These are phyloP conservation scores for Butyriboletus loyo DNA, from an alignment of 768 basidiomycete genomes.

Conservation along the genomic window DNA sequence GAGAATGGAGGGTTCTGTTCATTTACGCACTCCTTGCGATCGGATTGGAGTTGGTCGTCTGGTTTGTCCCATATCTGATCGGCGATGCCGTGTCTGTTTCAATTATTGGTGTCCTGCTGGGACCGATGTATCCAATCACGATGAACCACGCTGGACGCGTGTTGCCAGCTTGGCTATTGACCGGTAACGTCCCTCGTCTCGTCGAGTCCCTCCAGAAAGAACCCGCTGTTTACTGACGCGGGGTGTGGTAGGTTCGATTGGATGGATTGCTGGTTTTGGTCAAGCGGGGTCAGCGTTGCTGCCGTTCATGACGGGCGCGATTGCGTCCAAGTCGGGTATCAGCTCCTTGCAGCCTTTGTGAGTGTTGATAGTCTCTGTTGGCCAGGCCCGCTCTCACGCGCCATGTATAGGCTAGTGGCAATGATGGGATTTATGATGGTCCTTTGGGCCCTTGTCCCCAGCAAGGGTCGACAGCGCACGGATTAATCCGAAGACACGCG, in stretches of 20 bases:
- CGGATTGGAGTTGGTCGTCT: conserved; percentile 54
- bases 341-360: conserved; percentile 36
- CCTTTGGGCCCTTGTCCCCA: conserved; percentile 43
- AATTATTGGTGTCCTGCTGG: conserved; percentile 52
- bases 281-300: conserved; percentile 70
- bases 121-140: conserved; percentile 52
- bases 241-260: conserved; percentile 7
- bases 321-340: conserved; percentile 59
- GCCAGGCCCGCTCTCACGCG: background rate
- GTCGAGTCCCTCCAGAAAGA: background rate
- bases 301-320: conserved; percentile 70
- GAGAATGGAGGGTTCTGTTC: conserved; percentile 52
- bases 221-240: background rate
- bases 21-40: conserved; percentile 52
- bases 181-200: conserved; percentile 27
- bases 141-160: conserved; percentile 55
- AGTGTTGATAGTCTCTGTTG: background rate
- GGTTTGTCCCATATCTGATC: conserved; percentile 53
- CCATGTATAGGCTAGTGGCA: conserved; percentile 26
- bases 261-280: conserved; percentile 32
- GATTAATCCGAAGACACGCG: conserved; percentile 18
- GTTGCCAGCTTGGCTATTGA: conserved; percentile 61
- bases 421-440: conserved; percentile 43
- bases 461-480: conserved; percentile 19
- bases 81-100: conserved; percentile 54